A percentile compares a stretch with the other conserved stretches of the same genome.
Evolutionary conservation across 2,329 filamentous ascomycete species (phyloP).

Genomic region (Pseudogymnoascus sp.): DNA sequence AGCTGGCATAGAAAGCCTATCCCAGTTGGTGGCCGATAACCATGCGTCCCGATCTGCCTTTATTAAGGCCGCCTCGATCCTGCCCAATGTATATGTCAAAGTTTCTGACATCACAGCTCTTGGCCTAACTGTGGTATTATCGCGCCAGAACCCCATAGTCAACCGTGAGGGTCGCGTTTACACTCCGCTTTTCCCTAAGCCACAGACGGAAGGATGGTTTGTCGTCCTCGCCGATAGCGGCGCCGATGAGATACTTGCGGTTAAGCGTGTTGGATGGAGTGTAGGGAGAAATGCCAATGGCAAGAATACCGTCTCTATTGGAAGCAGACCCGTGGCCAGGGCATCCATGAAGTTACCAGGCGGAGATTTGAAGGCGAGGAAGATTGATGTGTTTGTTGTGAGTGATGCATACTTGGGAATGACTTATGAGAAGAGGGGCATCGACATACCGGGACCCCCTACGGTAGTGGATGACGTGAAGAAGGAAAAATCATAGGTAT

Average conservation of each 20-base stretch:
- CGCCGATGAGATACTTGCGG: slow-evolving; percentile 68
- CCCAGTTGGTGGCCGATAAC: slow-evolving; percentile 36
- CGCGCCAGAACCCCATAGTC: slow-evolving; percentile 55
- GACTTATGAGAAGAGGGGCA: slow-evolving; percentile 32
- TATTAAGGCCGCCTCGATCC: slow-evolving; percentile 49
- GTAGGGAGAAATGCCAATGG: slow-evolving; percentile 22
- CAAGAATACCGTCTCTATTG: slow-evolving; percentile 31
- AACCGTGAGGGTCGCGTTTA: slow-evolving; percentile 67
- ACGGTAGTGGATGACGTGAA: slow-evolving; percentile 15
- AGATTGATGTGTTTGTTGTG: slow-evolving; percentile 64
- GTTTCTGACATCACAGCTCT: slow-evolving; percentile 52
- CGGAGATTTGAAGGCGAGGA: slow-evolving; percentile 40
- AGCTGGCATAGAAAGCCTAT: slow-evolving; percentile 30
- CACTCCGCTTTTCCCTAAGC: slow-evolving; percentile 84
- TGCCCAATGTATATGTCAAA: slow-evolving; percentile 61
- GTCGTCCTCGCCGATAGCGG: slow-evolving; percentile 61
- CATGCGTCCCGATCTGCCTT: slow-evolving; percentile 28
- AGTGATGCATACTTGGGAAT: slow-evolving; percentile 86
- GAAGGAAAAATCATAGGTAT: slow-evolving; percentile 13
- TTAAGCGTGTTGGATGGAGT: slow-evolving; percentile 78
- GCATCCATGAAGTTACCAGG: slow-evolving; percentile 53
- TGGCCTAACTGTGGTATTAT: slow-evolving; percentile 54
- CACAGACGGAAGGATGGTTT: slow-evolving; percentile 91
- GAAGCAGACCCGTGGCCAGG: slow-evolving; percentile 43
- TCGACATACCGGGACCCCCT: slow-evolving; percentile 25